phyloP scores from a whole-genome alignment of 306 rosid genomes.

The Vicia villosa region DNA sequence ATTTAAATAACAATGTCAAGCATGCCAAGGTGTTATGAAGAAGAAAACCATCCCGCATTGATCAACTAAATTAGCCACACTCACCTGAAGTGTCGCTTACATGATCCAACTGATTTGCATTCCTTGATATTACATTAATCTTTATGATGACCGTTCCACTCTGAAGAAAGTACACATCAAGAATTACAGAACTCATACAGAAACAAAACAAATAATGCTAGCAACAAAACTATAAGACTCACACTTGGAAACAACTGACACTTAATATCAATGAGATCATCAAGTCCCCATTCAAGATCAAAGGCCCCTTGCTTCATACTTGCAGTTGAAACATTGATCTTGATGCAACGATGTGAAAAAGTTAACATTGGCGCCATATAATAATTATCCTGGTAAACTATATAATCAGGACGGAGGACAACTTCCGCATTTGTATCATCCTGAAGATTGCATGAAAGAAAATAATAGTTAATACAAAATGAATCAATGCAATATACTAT shows the following conservation, averaged over 20 bases:
- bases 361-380: conserved; percentile 57
- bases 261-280: conserved; percentile 61
- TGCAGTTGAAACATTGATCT: conserved; percentile 57
- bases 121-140: conserved; percentile 61
- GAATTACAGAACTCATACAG: conserved; percentile 36
- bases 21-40: conserved; percentile 25
- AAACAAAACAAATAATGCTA: conserved; percentile 14
- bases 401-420: conserved; percentile 82
- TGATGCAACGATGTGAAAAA: conserved; percentile 63
- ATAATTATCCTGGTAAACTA: conserved; percentile 68
- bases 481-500: conserved; percentile 18
- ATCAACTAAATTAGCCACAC: conserved; percentile 36
- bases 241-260: conserved; percentile 68
- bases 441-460: conserved; percentile 54
- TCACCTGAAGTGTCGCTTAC: conserved; percentile 59
- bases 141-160: conserved; percentile 59
- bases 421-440: conserved; percentile 58
- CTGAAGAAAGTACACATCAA: conserved; percentile 53
- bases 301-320: conserved; percentile 48
- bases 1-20: conserved; percentile 26
- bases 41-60: conserved; percentile 20
- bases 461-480: conserved; percentile 34
- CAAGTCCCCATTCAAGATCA: conserved; percentile 71
- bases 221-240: conserved; percentile 44
- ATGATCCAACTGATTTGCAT: conserved; percentile 45